These are phyloP conservation scores for Aquanectria penicillioides DNA, from an alignment of 2,329 filamentous ascomycete genomes.

Conservation along the genomic window DNA sequence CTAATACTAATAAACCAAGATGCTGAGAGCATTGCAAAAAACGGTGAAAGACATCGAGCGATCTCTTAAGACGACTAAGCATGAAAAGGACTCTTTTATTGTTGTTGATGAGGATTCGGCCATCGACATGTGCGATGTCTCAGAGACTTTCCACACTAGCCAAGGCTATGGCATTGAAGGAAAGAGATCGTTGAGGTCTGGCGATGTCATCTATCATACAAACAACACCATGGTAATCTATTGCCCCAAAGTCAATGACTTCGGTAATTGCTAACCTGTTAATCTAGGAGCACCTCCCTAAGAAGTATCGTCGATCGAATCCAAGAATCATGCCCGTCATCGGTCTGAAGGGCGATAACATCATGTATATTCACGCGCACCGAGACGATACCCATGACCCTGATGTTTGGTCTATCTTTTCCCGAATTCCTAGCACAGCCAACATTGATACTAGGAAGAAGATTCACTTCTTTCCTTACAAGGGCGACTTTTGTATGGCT, in stretches of 20 bases:
- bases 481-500: neutral
- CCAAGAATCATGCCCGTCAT: neutral
- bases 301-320: neutral
- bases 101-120: conserved; percentile 2
- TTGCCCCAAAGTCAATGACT: neutral
- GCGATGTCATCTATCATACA: neutral
- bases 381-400: neutral
- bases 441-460: conserved; percentile 1
- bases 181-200: neutral
- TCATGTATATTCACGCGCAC: conserved; percentile 1
- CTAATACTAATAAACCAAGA: neutral
- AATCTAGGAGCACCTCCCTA: neutral
- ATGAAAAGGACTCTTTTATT: neutral
- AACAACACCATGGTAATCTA: neutral
- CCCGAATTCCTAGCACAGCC: neutral
- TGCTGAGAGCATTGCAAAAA: neutral
- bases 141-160: neutral
- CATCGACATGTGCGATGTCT: neutral
- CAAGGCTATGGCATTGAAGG: neutral
- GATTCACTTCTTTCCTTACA: conserved; percentile 1
- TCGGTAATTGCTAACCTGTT: neutral
- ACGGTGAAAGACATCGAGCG: neutral
- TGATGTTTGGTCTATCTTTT: neutral
- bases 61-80: neutral
- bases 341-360: conserved; percentile 1